Evolutionary conservation across 108 stramenopile genomes (phyloP).

Genomic region (Skeletonema menzelii): DNA sequence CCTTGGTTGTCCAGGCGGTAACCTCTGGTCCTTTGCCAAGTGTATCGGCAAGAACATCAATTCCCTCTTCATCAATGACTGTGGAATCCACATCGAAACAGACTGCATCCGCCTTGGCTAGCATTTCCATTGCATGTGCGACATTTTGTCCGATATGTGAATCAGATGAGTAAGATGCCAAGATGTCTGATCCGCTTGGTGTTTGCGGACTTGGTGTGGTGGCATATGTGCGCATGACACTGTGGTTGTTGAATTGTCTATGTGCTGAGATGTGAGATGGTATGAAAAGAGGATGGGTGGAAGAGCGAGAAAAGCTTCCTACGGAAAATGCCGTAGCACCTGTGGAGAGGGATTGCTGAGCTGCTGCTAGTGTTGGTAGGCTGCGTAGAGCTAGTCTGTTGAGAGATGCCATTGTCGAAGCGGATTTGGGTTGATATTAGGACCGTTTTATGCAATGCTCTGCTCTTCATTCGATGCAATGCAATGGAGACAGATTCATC

Average conservation of each 20-base stretch:
- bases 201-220: not conserved
- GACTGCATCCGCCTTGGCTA: slow-evolving; percentile 89
- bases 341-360: slow-evolving; percentile 9
- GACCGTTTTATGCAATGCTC: too few relatives aligned
- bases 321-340: not conserved
- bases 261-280: not conserved
- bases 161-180: slow-evolving; percentile 5
- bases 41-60: slow-evolving; percentile 97
- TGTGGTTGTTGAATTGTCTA: slow-evolving; percentile 1
- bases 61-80: slow-evolving; percentile 95
- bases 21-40: slow-evolving; percentile 93
- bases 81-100: slow-evolving; percentile 99
- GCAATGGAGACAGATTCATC: not conserved
- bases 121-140: slow-evolving; percentile 57
- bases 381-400: slow-evolving; percentile 23
- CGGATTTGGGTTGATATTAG: not conserved
- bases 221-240: not conserved
- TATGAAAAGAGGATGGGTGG: slow-evolving; percentile 6
- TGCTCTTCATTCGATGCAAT: not conserved
- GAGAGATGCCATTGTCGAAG: not conserved
- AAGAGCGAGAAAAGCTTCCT: not conserved
- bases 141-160: slow-evolving; percentile 53
- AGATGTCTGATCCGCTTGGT: not conserved
- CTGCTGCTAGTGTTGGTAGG: slow-evolving; percentile 19
- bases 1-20: slow-evolving; percentile 86